A percentile compares a stretch with the other conserved stretches of the same genome.
phyloP scores from a whole-genome alignment of 257 asterid species.

The Solanum raphanifolium region DNA sequence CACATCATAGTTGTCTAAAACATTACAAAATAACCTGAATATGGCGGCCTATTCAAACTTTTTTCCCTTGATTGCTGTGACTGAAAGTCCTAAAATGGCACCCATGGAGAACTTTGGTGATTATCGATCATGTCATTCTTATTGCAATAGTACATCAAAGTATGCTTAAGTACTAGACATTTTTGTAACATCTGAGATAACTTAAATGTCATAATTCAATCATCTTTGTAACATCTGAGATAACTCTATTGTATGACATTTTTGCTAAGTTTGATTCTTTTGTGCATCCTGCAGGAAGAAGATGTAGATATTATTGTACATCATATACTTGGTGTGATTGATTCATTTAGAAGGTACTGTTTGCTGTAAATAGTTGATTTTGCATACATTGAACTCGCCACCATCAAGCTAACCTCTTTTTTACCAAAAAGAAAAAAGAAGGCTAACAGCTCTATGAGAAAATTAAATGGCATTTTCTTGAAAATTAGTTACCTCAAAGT shows the following conservation, averaged over 20 bases:
- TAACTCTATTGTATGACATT: background rate
- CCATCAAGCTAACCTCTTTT: background rate
- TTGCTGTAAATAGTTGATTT: background rate
- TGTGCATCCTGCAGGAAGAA: constrained; percentile 46
- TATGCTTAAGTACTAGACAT: background rate
- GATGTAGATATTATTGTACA: constrained; percentile 63
- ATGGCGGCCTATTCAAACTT: background rate
- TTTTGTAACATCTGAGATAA: too few species aligned
- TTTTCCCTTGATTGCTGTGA: background rate
- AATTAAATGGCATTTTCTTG: background rate
- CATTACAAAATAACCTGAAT: background rate
- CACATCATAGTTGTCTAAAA: background rate
- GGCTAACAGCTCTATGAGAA: background rate
- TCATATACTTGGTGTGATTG: constrained; percentile 57
- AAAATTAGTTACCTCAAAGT: background rate
- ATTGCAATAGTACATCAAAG: background rate
- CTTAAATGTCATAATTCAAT: background rate
- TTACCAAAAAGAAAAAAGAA: background rate
- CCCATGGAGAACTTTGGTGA: background rate
- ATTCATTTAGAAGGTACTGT: constrained; percentile 50
- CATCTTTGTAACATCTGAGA: background rate
- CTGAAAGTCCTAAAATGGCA: background rate
- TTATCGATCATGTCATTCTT: background rate
- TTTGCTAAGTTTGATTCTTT: background rate
- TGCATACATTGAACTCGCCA: background rate